Evolutionary conservation across 805 yeast species (phyloP), one percentile per base, ranked within the genome.

Genomic region (Nakazawaea ernobii): DNA sequence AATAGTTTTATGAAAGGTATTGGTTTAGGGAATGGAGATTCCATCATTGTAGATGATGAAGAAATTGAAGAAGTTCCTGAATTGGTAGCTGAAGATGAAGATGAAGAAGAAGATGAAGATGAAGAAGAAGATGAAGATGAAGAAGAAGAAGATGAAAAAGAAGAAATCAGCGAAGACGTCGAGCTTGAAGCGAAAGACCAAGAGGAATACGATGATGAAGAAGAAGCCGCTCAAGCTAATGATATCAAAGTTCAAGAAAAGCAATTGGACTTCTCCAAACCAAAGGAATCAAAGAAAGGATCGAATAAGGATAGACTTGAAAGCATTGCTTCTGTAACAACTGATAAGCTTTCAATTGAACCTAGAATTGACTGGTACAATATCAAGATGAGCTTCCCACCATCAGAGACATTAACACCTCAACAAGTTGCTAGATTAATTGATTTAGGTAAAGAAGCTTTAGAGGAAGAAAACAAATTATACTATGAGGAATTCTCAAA

Each of bases 301-400:
- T 42, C 58, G 4, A 55, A 55, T 14, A 52, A 57, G 42, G 63
- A 59, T 46, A 62, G 61, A 52, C 49, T 65, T 32, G 53, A 55
- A 13, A 56, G 59, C 43, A 55, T 78, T 39, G 67, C 75, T 42
- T 66, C 84, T 2, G 82, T 85, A 28, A 69, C 70, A 42, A 69
- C 83, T 6, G 77, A 77, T 42, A 82, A 76, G 52, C 69, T 86
- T 32, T 48, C 71, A 0, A 66, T 90, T 35, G 81, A 84, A 37
- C 75, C 82, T 32, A 77, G 83, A 53, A 68, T 77, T 20, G 87
- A 84, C 53, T 91, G 97, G 97, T 87, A 80, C 62, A 77, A 82
- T 50, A 64, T 76, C n/a, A 75, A 80, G 17, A 55, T 73, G 24
- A 73, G 69, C 36, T 4, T 59, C 54, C 43, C 59, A 50, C 24